Percentiles rank a stretch among this genome's conserved stretches.
Evolutionary conservation across 352 stramenopile species (phyloP).

Genomic region (Phytophthora ramorum): DNA sequence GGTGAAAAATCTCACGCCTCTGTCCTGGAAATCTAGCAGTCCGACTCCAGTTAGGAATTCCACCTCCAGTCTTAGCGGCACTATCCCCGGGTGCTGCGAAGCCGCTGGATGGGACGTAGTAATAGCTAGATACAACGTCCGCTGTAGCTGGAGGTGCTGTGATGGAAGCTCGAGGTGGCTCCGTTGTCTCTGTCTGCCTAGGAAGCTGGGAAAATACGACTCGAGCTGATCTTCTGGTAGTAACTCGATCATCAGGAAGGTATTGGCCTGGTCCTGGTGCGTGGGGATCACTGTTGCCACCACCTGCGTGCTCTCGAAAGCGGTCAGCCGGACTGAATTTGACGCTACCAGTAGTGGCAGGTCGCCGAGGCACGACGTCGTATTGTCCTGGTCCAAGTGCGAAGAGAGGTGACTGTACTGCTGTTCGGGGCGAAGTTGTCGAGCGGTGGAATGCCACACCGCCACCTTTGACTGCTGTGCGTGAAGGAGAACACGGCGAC

Average conservation of each 20-base stretch:
- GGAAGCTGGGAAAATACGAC: conserved; percentile 67
- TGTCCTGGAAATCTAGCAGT: conserved; percentile 43
- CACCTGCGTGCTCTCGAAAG: conserved; percentile 58
- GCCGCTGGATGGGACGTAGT: conserved; percentile 51
- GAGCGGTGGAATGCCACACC: conserved; percentile 58
- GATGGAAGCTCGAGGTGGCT: conserved; percentile 31
- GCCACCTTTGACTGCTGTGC: conserved; percentile 25
- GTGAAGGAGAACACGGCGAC: conserved; percentile 13
- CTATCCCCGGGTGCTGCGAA: conserved; percentile 37
- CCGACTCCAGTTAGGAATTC: conserved; percentile 52
- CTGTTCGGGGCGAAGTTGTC: conserved; percentile 39
- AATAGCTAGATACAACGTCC: conserved; percentile 68
- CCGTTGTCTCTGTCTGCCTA: conserved; percentile 38
- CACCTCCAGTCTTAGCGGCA: conserved; percentile 20
- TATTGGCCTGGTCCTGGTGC: conserved; percentile 62
- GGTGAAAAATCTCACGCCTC: conserved; percentile 18
- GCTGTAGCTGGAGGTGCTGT: conserved; percentile 34
- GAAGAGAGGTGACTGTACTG: conserved; percentile 40
- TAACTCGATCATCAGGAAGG: conserved; percentile 44
- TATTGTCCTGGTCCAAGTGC: conserved; percentile 68
- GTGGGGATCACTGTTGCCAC: conserved; percentile 24
- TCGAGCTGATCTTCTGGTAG: conserved; percentile 31
- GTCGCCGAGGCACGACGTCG: conserved; percentile 39
- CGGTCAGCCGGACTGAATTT: conserved; percentile 72
- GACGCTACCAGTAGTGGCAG: conserved; percentile 34